Conservation (phyloP, 805 yeast genomes). For the Myxozyma sirexii region DNA sequence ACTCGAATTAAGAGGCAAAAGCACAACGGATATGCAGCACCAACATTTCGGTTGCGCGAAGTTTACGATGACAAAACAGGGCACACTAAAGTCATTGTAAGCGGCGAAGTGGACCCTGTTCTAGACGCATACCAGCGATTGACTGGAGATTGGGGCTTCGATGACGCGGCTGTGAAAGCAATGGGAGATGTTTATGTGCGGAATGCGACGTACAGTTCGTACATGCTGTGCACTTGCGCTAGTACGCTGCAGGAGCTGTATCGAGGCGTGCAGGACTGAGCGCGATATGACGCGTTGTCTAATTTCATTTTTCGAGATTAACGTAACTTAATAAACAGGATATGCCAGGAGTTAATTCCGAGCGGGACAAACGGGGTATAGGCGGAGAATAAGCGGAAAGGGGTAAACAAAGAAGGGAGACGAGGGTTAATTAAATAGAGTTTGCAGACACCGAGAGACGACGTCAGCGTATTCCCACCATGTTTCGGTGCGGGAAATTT, state of each 20-base stretch:
- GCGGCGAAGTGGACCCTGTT: slow-evolving; percentile 16
- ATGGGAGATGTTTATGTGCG: slow-evolving; percentile 1
- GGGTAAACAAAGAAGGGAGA: too few species aligned
- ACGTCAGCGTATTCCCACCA: too few species aligned
- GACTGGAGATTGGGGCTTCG: slow-evolving; percentile 22
- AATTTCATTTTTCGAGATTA: too few species aligned
- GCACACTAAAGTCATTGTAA: slow-evolving; percentile 1
- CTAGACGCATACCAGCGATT: slow-evolving; percentile 15
- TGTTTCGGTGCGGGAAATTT: too few species aligned
- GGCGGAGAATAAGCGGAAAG: too few species aligned
- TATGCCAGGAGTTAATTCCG: too few species aligned
- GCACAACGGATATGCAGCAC: not conserved
- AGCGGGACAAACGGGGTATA: too few species aligned
- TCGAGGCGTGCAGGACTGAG: not conserved
- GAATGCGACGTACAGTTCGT: not conserved
- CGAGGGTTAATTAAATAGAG: too few species aligned
- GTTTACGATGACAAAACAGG: slow-evolving; percentile 3
- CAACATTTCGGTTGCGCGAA: slow-evolving; percentile 6
- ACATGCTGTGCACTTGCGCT: not conserved
- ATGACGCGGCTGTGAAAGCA: not conserved
- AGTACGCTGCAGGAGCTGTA: not conserved
- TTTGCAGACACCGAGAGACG: too few species aligned
- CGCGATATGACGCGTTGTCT: not conserved
- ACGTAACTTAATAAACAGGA: too few species aligned
- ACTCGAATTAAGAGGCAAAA: not conserved